A percentile compares a stretch with the other conserved stretches of the same genome.
Conservation (phyloP, 1,284 basidiomycete species). For the Irpex sp. region DNA sequence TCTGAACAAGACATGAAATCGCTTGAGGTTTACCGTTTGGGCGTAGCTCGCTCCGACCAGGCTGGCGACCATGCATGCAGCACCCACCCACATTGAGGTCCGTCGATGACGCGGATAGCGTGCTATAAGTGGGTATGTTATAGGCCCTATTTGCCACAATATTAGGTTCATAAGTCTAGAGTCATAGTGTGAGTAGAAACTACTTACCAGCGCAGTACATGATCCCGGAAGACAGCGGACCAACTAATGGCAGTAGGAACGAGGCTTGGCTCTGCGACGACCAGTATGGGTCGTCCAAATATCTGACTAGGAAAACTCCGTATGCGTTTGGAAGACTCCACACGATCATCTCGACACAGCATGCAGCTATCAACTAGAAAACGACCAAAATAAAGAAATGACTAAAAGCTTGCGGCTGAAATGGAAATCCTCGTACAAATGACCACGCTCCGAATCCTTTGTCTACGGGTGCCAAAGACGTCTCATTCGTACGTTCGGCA, state of each 20-base stretch:
- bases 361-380: constrained; percentile 40
- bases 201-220: constrained; percentile 43
- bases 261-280: constrained; percentile 32
- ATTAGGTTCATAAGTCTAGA: neutral
- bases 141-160: constrained; percentile 21
- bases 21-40: constrained; percentile 28
- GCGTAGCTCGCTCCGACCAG: constrained; percentile 45
- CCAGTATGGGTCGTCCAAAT: constrained; percentile 37
- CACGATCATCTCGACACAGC: constrained; percentile 42
- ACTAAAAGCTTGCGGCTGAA: too few species aligned
- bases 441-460: constrained; percentile 41
- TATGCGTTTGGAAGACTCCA: constrained; percentile 47
- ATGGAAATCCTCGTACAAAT: constrained; percentile 27
- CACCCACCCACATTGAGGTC: constrained; percentile 39
- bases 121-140: constrained; percentile 35
- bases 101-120: constrained; percentile 39
- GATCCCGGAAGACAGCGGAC: constrained; percentile 39
- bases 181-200: neutral
- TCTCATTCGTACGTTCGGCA: constrained; percentile 23
- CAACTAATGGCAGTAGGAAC: constrained; percentile 41
- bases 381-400: neutral
- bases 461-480: constrained; percentile 38
- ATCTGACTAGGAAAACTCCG: constrained; percentile 42
- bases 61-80: constrained; percentile 33
- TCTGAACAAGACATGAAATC: neutral